Conservation (phyloP, 352 stramenopile genomes). For the Aphanomyces invadans region DNA sequence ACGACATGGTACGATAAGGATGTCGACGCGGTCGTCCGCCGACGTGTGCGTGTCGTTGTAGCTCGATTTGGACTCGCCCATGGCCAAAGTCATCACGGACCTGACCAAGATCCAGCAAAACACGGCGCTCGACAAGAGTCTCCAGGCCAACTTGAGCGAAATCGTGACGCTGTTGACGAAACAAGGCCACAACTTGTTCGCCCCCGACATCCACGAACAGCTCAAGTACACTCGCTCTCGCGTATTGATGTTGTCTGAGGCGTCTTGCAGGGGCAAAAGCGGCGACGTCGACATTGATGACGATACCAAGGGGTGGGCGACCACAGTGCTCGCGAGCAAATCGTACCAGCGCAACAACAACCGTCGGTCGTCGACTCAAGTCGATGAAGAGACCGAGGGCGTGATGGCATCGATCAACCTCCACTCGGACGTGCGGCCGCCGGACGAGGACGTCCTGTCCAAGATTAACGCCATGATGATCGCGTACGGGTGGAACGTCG, state of each 20-base stretch:
- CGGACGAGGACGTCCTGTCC: constrained; percentile 55
- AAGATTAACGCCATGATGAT: constrained; percentile 63
- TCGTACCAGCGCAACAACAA: constrained; percentile 58
- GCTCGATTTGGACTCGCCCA: constrained; percentile 72
- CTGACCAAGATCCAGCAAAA: constrained; percentile 62
- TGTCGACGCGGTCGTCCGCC: no score
- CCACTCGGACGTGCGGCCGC: constrained; percentile 50
- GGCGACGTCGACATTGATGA: constrained; percentile 51
- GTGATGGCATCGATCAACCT: constrained; percentile 27
- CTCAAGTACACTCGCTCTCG: constrained; percentile 35
- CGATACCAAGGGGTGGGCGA: constrained; percentile 72
- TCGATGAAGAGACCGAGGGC: constrained; percentile 7
- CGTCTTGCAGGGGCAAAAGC: constrained; percentile 31
- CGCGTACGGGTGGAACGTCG: constrained; percentile 61
- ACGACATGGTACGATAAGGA: constrained; percentile 31
- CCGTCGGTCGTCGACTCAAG: constrained; percentile 17
- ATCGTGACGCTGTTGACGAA: constrained; percentile 70
- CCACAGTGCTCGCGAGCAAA: constrained; percentile 67
- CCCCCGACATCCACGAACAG: constrained; percentile 72
- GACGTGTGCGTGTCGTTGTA: no score
- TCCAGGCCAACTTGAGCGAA: constrained; percentile 62
- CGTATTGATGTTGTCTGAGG: not conserved
- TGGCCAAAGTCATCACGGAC: constrained; percentile 70
- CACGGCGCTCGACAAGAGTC: constrained; percentile 47
- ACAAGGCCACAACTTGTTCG: constrained; percentile 74